phyloP scores from a whole-genome alignment of 352 stramenopile species.

The Phytophthora foliorum region DNA sequence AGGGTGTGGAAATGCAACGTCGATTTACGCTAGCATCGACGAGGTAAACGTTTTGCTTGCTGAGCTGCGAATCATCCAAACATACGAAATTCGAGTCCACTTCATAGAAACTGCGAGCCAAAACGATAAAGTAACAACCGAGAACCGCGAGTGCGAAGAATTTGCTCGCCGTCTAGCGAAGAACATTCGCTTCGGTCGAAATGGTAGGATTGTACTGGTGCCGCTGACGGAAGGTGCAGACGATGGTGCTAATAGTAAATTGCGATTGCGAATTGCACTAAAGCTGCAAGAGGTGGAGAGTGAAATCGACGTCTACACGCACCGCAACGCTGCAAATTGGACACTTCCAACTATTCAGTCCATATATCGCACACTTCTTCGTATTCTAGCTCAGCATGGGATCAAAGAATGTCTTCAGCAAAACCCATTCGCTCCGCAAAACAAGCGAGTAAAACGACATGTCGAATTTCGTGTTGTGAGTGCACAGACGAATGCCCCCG shows the following conservation, averaged over 20 bases:
- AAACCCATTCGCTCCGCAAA: constrained; percentile 60
- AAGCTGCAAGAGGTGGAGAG: constrained; percentile 49
- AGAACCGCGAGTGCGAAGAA: constrained; percentile 39
- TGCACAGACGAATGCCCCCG: constrained; percentile 55
- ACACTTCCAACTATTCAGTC: constrained; percentile 62
- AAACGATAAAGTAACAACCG: constrained; percentile 4
- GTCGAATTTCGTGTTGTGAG: constrained; percentile 65
- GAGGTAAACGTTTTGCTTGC: constrained; percentile 62
- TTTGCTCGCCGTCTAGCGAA: constrained; percentile 59
- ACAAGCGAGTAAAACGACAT: constrained; percentile 55
- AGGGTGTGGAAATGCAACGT: constrained; percentile 45
- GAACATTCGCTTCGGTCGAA: constrained; percentile 74
- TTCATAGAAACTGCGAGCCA: constrained; percentile 26
- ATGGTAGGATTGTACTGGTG: constrained; percentile 58
- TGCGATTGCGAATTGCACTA: constrained; percentile 46
- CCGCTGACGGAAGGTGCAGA: constrained; percentile 14
- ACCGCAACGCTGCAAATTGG: constrained; percentile 34
- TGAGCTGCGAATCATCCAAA: constrained; percentile 62
- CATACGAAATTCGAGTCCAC: constrained; percentile 65
- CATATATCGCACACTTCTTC: constrained; percentile 59
- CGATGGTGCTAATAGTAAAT: neutral
- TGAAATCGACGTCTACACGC: constrained; percentile 58
- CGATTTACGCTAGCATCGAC: constrained; percentile 61
- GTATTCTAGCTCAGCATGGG: constrained; percentile 52
- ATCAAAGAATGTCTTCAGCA: constrained; percentile 79